A percentile compares a stretch with the other conserved stretches of the same genome.
These are phyloP conservation scores for Zygosaccharomyces sapae DNA, from an alignment of 1,139 yeast species.

Conservation along the genomic window DNA sequence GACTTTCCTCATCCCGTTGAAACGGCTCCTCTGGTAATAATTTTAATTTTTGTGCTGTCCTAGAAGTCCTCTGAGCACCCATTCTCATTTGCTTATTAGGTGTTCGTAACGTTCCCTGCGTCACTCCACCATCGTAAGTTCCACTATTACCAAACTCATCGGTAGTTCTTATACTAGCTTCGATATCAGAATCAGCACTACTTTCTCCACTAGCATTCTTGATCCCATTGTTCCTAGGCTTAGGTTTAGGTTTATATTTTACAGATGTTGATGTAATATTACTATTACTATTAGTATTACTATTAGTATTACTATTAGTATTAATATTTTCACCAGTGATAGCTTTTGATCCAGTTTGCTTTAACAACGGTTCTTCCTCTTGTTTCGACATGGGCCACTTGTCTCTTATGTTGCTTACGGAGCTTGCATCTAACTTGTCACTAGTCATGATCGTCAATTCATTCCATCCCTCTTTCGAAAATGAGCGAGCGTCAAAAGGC, in stretches of 20 bases:
- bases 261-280: background rate
- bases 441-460: background rate
- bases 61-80: conserved; percentile 84
- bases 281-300: too few species aligned
- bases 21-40: conserved; percentile 76
- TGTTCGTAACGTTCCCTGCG: conserved; percentile 3
- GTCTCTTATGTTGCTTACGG: background rate
- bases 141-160: background rate
- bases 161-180: background rate
- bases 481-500: conserved; percentile 1
- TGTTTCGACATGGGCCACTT: background rate
- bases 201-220: background rate
- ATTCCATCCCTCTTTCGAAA: conserved; percentile 4
- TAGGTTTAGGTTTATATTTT: conserved; percentile 5
- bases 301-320: too few species aligned
- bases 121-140: background rate
- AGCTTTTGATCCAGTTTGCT: background rate
- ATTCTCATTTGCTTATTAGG: conserved; percentile 37
- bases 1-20: conserved; percentile 35
- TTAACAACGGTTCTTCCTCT: conserved; percentile 3
- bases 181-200: background rate
- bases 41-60: conserved; percentile 82
- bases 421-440: background rate
- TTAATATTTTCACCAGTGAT: background rate
- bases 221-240: background rate